A percentile compares a stretch with the other conserved stretches of the same genome.
These are phyloP conservation scores for Scenedesmus sp. DNA, from an alignment of 163 green algal species.

Conservation along the genomic window DNA sequence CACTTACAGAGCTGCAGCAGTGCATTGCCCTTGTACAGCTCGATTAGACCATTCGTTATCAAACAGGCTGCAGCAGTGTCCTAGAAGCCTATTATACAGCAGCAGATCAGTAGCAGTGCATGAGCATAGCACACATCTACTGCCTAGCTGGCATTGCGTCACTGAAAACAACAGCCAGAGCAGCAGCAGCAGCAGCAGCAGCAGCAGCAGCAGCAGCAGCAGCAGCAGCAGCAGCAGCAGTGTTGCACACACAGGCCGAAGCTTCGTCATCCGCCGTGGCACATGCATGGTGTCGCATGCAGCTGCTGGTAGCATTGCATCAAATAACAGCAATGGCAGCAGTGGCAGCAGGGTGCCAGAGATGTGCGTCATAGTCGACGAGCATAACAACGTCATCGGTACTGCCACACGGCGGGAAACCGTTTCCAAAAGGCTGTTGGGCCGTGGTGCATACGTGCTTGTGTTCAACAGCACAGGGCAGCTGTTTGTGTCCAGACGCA, in stretches of 20 bases:
- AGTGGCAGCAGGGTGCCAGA: constrained; percentile 7
- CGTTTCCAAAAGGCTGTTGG: constrained; percentile 33
- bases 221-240: background rate
- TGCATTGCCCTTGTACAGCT: background rate
- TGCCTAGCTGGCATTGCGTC: background rate
- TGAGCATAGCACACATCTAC: background rate
- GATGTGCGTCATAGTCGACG: constrained; percentile 55
- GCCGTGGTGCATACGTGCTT: constrained; percentile 37
- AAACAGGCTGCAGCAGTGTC: background rate
- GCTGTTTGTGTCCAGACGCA: constrained; percentile 42
- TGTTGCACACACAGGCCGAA: too few species aligned
- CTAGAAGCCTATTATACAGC: background rate
- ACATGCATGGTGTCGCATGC: background rate
- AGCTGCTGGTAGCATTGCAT: background rate
- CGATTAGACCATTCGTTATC: too few species aligned
- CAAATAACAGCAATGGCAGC: background rate
- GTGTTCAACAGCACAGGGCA: constrained; percentile 16
- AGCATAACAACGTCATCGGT: constrained; percentile 27
- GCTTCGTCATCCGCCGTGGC: too few species aligned
- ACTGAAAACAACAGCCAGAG: too few species aligned
- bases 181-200: background rate
- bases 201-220: background rate
- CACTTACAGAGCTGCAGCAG: background rate
- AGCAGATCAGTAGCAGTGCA: background rate
- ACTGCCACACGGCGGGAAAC: constrained; percentile 36